phyloP scores from a whole-genome alignment of 371 early-diverging fungal genomes.

The Mortierella polycephala region DNA sequence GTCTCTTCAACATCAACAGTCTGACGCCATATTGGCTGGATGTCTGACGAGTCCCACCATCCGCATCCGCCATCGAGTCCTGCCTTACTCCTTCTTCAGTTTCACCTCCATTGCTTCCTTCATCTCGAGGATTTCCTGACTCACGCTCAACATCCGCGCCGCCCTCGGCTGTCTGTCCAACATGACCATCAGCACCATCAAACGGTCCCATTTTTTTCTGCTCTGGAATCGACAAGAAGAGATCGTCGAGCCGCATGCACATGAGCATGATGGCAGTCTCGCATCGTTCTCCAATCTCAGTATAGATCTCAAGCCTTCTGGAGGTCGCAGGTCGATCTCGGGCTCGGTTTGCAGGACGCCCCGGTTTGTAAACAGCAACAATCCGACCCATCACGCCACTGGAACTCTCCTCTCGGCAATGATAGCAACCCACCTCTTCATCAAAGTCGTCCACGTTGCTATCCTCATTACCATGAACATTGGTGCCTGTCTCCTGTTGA shows the following conservation, averaged over 20 bases:
- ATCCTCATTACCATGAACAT: conserved; percentile 3
- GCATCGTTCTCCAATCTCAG: conserved; percentile 44
- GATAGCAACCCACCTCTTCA: conserved; percentile 35
- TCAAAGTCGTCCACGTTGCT: neutral
- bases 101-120: neutral
- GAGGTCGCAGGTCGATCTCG: conserved; percentile 34
- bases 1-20: conserved; percentile 3
- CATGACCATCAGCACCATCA: neutral
- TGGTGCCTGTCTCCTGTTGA: conserved; percentile 2
- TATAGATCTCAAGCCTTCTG: conserved; percentile 28
- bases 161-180: too few relatives aligned
- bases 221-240: conserved; percentile 44
- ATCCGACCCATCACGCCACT: conserved; percentile 24
- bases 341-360: conserved; percentile 39
- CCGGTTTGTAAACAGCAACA: conserved; percentile 38
- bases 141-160: too few relatives aligned
- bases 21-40: too few relatives aligned
- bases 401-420: conserved; percentile 36
- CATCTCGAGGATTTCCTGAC: neutral
- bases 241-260: conserved; percentile 40
- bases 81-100: neutral
- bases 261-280: conserved; percentile 51
- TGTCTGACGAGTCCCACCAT: neutral
- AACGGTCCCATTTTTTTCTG: conserved; percentile 28
- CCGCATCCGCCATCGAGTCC: neutral